These are phyloP conservation scores for Rhodotorula diobovata DNA, from an alignment of 768 basidiomycete genomes.

Conservation along the genomic window DNA sequence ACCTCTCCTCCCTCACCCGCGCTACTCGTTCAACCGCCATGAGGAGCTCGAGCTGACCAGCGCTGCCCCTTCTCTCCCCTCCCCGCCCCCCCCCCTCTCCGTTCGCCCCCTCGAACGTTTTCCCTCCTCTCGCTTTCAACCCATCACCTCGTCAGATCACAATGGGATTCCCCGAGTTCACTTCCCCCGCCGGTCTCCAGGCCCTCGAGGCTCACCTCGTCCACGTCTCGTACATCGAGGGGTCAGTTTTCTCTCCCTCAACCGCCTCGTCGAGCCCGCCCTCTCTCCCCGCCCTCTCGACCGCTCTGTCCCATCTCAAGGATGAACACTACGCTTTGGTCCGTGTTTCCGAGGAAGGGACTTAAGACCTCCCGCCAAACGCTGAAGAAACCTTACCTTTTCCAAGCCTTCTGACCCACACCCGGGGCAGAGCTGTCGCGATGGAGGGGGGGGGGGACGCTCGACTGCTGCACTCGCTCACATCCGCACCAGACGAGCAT, in stretches of 20 bases:
- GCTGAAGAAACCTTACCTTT: constrained; percentile 60
- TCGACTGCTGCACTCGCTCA: too few relatives aligned
- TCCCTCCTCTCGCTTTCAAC: neutral
- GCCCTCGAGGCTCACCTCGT: constrained; percentile 60
- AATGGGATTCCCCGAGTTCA: constrained; percentile 38
- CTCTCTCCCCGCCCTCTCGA: neutral
- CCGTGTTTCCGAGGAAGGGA: constrained; percentile 88
- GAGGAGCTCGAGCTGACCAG: too few relatives aligned
- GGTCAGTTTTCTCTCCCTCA: constrained; percentile 53
- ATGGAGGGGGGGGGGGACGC: too few relatives aligned
- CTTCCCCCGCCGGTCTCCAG: constrained; percentile 34
- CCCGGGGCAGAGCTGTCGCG: too few relatives aligned
- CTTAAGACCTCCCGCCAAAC: constrained; percentile 69
- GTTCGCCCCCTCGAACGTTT: neutral
- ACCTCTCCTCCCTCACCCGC: too few relatives aligned
- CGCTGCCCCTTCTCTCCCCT: neutral
- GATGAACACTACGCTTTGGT: constrained; percentile 72
- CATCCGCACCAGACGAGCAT: constrained; percentile 5
- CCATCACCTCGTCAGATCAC: neutral
- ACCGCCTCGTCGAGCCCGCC: constrained; percentile 34
- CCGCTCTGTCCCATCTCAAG: constrained; percentile 52
- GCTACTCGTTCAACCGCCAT: too few relatives aligned
- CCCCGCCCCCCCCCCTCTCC: neutral
- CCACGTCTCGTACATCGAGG: constrained; percentile 82
- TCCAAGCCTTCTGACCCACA: constrained; percentile 72